Percentiles rank a stretch among this genome's conserved stretches.
Conservation (phyloP, 176 grass and related monocot species). For the Oryza meridionalis region DNA sequence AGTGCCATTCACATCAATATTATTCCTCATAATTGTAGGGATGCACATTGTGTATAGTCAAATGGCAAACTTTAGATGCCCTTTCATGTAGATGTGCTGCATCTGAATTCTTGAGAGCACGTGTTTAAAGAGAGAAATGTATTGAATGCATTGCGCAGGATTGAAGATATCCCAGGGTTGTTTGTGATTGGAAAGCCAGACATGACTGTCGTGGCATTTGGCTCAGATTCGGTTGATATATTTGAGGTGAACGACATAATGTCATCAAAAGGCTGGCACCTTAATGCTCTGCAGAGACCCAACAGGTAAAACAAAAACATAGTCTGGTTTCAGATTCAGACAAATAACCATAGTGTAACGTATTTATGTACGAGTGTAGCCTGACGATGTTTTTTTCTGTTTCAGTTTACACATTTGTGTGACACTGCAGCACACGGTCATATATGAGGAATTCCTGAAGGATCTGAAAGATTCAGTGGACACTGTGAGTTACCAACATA, state of each 20-base stretch:
- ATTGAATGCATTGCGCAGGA: conserved; percentile 48
- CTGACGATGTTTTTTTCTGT: conserved; percentile 19
- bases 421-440: conserved; percentile 76
- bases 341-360: not conserved
- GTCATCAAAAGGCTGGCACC: conserved; percentile 94
- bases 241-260: conserved; percentile 99
- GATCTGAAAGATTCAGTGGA: conserved; percentile 70
- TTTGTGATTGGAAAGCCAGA: conserved; percentile 90
- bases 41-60: not conserved
- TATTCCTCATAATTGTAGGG: not conserved
- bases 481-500: conserved; percentile 59
- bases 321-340: not conserved
- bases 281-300: conserved; percentile 84
- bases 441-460: conserved; percentile 64
- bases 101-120: not conserved
- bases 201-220: conserved; percentile 89
- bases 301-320: conserved; percentile 46
- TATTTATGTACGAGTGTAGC: conserved; percentile 1
- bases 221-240: conserved; percentile 70
- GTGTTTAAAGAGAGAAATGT: not conserved
- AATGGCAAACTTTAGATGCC: conserved; percentile 4
- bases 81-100: not conserved
- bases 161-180: conserved; percentile 76
- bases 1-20: not conserved
- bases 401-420: conserved; percentile 93